Base-by-base conservation (phyloP, 495 filamentous ascomycete species). In the Penicillium ochrochloron region DNA sequence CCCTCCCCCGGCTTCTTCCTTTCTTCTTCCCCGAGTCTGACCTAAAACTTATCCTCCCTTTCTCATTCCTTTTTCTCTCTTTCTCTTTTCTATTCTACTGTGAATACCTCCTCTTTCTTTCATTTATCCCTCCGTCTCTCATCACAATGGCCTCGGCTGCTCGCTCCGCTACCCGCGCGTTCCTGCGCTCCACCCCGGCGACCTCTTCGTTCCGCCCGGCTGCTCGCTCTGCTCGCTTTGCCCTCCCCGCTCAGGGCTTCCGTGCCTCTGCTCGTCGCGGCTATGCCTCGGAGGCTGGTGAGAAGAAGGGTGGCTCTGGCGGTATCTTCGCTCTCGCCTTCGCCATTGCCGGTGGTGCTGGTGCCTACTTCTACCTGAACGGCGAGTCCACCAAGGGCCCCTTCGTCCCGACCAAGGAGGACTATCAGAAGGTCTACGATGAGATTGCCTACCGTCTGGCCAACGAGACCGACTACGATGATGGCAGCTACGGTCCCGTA, bases 371-470 rank as follows among this genome's bases (percentile, higher is more conserved):
- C 75, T 92, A 89, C 83, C 82, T 81, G 67, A 82, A 84, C 62
- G 85, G 87, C 68, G 78, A 80, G 60, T 70, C 76, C 64, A 66
- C 72, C 59, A 71, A 80, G 52, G 75, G 64, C 44, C 76, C 76
- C 63, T 91, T 96, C 78, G 84, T 79, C 25, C 92, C 94, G 66
- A 90, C 85, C 66, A 85, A 90, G 80, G 88, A 88, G 61, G 93
- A 99, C 77, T 99, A 97, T 83, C 93, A 97, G 85, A 90, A 91
- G 80, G 93, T 97, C 64, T 99, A 99, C 80, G 88, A 97, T 71
- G 90, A 88, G 73, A 87, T 99, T 70, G 93, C 95, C 41, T 77
- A 82, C 69, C 79, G 81, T 35, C 80, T 99, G 51, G 89, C 93
- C 76, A 90, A 96, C 79, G 86, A 95, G 70, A 92, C 95, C 65